Percentiles rank a stretch among this genome's conserved stretches.
Evolutionary conservation across 2,329 filamentous ascomycete genomes (phyloP).

Genomic region (Colletotrichum karsti): DNA sequence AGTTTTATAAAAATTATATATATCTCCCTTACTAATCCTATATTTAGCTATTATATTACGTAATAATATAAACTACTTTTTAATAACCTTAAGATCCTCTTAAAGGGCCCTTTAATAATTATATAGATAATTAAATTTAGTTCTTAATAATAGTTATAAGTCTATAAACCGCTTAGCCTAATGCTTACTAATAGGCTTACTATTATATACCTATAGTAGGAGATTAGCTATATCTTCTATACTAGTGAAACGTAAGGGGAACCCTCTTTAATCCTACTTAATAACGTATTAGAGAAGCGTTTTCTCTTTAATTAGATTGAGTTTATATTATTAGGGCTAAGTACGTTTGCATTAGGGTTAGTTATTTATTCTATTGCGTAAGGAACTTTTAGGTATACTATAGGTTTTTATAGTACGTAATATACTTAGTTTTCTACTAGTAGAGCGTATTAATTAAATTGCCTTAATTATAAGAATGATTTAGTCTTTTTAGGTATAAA

Average conservation of each 20-base stretch:
- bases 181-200: conserved; percentile 2
- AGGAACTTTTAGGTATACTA: not conserved
- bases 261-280: conserved; percentile 9
- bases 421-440: not conserved
- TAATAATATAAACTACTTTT: conserved; percentile 18
- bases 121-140: conserved; percentile 19
- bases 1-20: conserved; percentile 33
- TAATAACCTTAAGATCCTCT: conserved; percentile 15
- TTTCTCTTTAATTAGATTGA: conserved; percentile 11
- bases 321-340: conserved; percentile 6
- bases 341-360: not conserved
- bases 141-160: conserved; percentile 11
- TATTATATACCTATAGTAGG: not conserved
- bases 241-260: not conserved
- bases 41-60: conserved; percentile 25
- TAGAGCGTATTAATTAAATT: not conserved
- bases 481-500: not conserved
- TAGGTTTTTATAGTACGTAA: not conserved
- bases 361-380: not conserved
- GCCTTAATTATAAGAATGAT: not conserved
- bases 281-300: conserved; percentile 13
- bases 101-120: conserved; percentile 30
- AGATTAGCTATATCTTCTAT: conserved; percentile 5
- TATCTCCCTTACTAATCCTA: conserved; percentile 24
- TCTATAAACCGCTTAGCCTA: not conserved